phyloP scores from a whole-genome alignment of 2,329 filamentous ascomycete species.

The Fusarium heterosporum region DNA sequence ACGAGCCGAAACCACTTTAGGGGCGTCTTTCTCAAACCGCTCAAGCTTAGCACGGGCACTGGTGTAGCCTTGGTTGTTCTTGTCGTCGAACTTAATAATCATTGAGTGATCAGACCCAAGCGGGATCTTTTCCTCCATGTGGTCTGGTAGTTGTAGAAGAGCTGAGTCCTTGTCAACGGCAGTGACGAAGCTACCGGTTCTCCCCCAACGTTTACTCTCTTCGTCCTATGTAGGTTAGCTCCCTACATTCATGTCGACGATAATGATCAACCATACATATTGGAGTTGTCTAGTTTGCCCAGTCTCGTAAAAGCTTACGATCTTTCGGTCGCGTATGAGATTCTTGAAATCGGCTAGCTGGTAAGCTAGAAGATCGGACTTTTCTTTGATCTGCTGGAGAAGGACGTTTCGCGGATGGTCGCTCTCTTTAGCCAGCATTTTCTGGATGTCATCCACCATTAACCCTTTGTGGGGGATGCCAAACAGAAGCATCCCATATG shows the following conservation, averaged over 20 bases:
- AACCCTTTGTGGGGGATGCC: neutral
- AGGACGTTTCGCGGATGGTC: neutral
- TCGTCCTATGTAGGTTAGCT: neutral
- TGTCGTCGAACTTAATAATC: neutral
- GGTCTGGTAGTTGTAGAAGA: neutral
- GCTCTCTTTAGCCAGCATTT: neutral
- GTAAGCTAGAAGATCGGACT: neutral
- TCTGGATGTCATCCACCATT: neutral
- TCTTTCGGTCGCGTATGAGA: slow-evolving; percentile 2
- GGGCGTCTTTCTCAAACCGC: neutral
- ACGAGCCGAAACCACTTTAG: neutral
- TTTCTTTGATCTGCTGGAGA: neutral
- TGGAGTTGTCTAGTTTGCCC: neutral
- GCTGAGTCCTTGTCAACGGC: neutral
- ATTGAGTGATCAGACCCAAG: neutral
- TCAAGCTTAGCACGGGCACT: neutral
- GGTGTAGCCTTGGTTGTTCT: neutral
- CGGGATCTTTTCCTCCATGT: neutral
- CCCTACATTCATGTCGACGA: too few species aligned
- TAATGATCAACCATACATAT: neutral
- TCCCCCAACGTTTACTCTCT: neutral
- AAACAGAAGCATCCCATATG: slow-evolving; percentile 1
- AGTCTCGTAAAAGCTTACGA: neutral
- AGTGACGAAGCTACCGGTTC: neutral
- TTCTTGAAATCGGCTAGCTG: neutral